Evolutionary conservation across 1,284 basidiomycete genomes (phyloP), one percentile per base, ranked within the genome.

Genomic region (Salmacisia buchloeana): DNA sequence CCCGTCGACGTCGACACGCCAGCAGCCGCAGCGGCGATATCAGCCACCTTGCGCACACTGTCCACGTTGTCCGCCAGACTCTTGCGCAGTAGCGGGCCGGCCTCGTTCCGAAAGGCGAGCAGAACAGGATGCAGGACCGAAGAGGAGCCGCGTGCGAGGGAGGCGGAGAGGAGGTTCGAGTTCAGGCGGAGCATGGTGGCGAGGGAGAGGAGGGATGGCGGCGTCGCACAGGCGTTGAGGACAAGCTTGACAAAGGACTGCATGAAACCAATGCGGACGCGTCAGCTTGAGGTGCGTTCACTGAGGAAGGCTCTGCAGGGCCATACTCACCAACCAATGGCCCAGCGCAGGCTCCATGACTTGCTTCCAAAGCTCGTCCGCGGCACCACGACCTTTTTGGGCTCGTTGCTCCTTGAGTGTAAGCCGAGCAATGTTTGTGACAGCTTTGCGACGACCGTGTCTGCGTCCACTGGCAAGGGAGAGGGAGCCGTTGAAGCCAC

Each of bases 351-450:
- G 77, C 61, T 79, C 76, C 62, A 77, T 68, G 23, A 77, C 70
- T 67, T 79, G 77, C 46, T 67, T 73, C 63, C 76, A 77, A 4
- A 76, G 64, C 64, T 75, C 75, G 43, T 75, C 75, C 18, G 36
- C 63, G 15, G 69, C 73, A 2, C 65, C 62, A 29, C 66, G 23
- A 0, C 63, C 65, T 31, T 63, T 36, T n/a, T 71, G 18, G 2
- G 54, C 49, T 2, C 31, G 27, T 38, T 72, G 71, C 35, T 76
- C 74, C 1, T 33, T 21, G 12, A 61, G 25, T 15, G 59, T 64
- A 1, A 76, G 58, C 34, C 68, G 67, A 3, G 73, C 70, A 5
- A 77, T 31, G 38, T 43, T 41, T 9, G 38, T 33, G 27, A 54
- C 49, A 9, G 46, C 34, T 52, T 59, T 43, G 56, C 57, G 1